A percentile compares a stretch with the other conserved stretches of the same genome.
These are phyloP conservation scores for Apiotrichum akiyoshidainum DNA, from an alignment of 1,284 basidiomycete genomes.

Conservation along the genomic window DNA sequence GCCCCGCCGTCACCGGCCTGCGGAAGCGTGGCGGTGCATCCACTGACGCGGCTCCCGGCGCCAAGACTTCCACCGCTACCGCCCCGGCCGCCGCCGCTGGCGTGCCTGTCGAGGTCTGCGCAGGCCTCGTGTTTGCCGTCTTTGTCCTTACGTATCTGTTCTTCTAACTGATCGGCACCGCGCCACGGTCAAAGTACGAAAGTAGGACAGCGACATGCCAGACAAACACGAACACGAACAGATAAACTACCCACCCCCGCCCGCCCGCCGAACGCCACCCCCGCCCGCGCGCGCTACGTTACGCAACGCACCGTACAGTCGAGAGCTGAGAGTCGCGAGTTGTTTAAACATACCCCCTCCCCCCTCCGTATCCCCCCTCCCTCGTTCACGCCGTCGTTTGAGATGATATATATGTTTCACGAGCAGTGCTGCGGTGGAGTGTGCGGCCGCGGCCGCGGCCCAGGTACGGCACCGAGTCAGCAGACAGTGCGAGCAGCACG, in stretches of 20 bases:
- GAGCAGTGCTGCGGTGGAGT: not conserved
- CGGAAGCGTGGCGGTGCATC: constrained; percentile 42
- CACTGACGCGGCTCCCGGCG: constrained; percentile 24
- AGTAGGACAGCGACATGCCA: not conserved
- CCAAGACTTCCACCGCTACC: constrained; percentile 30
- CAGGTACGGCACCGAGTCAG: not conserved
- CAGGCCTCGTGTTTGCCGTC: constrained; percentile 55
- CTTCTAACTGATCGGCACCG: constrained; percentile 42
- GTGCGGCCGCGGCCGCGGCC: not conserved
- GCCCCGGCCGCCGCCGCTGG: constrained; percentile 36
- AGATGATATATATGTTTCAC: constrained; percentile 7
- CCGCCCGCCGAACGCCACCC: too few species aligned
- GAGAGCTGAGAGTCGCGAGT: not conserved
- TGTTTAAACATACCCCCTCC: not conserved
- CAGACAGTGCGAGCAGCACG: too few species aligned
- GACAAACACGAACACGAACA: too few species aligned
- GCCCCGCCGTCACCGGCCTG: constrained; percentile 42
- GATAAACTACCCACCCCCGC: too few species aligned
- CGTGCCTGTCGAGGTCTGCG: constrained; percentile 57
- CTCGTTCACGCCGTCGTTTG: constrained; percentile 3
- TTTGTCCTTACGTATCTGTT: constrained; percentile 58
- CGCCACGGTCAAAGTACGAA: not conserved
- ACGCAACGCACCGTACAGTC: too few species aligned
- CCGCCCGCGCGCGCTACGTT: too few species aligned
- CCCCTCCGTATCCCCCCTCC: not conserved